A percentile compares a stretch with the other conserved stretches of the same genome.
Conservation (phyloP, 257 asterid species). For the Fraxinus americana region DNA sequence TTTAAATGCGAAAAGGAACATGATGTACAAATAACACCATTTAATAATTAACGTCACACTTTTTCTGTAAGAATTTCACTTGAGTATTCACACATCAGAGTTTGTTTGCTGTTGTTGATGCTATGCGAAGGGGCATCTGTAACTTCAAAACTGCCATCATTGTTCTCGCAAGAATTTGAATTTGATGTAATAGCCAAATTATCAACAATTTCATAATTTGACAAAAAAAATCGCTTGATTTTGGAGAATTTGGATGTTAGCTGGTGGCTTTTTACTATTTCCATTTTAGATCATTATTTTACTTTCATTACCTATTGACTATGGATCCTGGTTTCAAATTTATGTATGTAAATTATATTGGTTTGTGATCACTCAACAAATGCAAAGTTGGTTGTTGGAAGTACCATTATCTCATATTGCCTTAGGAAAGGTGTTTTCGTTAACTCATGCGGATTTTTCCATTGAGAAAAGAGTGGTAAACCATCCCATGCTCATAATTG, state of each 20-base stretch:
- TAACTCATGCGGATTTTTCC: neutral
- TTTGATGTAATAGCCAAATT: neutral
- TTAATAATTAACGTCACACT: slow-evolving; percentile 4
- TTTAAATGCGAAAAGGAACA: neutral
- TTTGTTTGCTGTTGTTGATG: neutral
- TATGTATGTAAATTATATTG: neutral
- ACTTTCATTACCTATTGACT: slow-evolving; percentile 1
- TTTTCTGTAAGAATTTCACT: neutral
- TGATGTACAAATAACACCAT: neutral
- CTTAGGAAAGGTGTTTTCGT: neutral
- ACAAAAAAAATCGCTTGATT: neutral
- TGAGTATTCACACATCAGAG: neutral
- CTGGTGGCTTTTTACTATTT: slow-evolving; percentile 5
- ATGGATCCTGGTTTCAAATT: neutral
- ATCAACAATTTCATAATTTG: neutral
- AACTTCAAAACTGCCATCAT: neutral
- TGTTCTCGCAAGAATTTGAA: slow-evolving; percentile 12
- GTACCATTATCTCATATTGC: slow-evolving; percentile 1
- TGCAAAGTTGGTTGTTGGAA: slow-evolving; percentile 1
- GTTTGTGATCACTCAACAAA: neutral
- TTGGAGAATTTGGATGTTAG: slow-evolving; percentile 6
- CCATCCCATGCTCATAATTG: neutral
- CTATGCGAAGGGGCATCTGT: neutral
- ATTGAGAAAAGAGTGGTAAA: neutral
- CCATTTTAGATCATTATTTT: neutral